Evolutionary conservation across 176 grass and related monocot species (phyloP).

Genomic region (Otatea glauca): DNA sequence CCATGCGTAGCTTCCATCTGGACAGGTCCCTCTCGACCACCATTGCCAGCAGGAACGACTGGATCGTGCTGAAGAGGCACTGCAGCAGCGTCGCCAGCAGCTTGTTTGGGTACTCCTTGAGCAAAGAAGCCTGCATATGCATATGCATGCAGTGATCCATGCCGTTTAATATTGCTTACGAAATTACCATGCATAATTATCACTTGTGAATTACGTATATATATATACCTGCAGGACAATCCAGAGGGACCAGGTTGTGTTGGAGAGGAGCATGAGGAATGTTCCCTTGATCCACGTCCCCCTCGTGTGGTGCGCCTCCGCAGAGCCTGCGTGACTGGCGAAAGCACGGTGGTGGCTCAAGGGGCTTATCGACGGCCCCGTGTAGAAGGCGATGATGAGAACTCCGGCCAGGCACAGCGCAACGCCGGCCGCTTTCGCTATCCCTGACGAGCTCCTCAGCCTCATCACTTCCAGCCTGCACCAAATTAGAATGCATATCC

Average conservation of each 20-base stretch:
- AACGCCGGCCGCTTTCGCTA: conserved; percentile 53
- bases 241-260: conserved; percentile 69
- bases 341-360: conserved; percentile 53
- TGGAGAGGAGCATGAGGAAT: conserved; percentile 53
- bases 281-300: conserved; percentile 64
- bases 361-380: conserved; percentile 59
- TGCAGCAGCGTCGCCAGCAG: conserved; percentile 59
- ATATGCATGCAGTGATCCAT: too few relatives aligned
- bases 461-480: conserved; percentile 62
- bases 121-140: conserved; percentile 26
- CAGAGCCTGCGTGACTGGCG: background rate
- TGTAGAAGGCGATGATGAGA: conserved; percentile 63
- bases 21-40: conserved; percentile 52
- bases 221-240: conserved; percentile 55
- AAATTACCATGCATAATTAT: too few relatives aligned
- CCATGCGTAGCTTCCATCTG: conserved; percentile 65
- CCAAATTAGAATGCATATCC: background rate
- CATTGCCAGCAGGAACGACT: conserved; percentile 60
- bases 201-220: too few relatives aligned
- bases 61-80: conserved; percentile 49
- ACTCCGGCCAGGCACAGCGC: conserved; percentile 59
- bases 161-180: too few relatives aligned
- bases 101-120: conserved; percentile 84
- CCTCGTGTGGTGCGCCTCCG: background rate
- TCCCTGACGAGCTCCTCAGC: conserved; percentile 42